Base-by-base conservation (phyloP, 1,139 yeast genomes). In the Debaryomycetaceae sp. region DNA sequence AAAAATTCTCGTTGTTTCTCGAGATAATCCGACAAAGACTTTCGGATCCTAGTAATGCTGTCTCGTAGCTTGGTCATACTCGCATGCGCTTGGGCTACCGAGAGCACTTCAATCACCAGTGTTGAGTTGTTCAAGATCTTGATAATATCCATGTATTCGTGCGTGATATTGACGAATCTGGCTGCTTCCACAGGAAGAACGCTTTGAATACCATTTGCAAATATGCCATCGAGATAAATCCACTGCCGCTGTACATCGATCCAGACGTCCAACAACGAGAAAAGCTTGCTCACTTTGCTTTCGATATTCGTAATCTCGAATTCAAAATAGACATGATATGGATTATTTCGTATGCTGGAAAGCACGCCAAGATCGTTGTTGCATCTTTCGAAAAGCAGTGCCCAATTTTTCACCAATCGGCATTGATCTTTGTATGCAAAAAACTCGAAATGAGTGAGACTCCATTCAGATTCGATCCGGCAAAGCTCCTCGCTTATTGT, bases 201-300 rank as follows among this genome's bases (percentile, higher is more conserved):
- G 20, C 58, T 62, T 29, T 67, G 62, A 16, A 87, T 71, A 25
- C 80, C 86, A 27, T 43, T 49, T 11, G 71, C 73, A 45, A 90
- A 80, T 0, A 86, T 74, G 1, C 95, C 95, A 37, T 74, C 79
- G 14, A 87, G 62, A 44, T 87, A 85, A 2, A 83, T 73, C 94
- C 95, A 87, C 42, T 79, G 85, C n/a, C 79, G 60, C 49, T 90
- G 97, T 2, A 77, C 83, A 27, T 83, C 95, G 25, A 80, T 65
- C 93, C 95, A 86, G 0, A 55, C 46, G 40, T 77, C 86, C 27
- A 83, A 59, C 3, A 82, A 46, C 1, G 59, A 54, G 31, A 65
- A 67, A 2, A 85, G 42, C 1, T 52, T 46, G 30, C 68, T 70
- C 22, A 90, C 49, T 34, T 63, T 71, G 1, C 57, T 60, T 37